Evolutionary conservation across 768 basidiomycete genomes (phyloP).

Genomic region (Daedaleopsis nitida): DNA sequence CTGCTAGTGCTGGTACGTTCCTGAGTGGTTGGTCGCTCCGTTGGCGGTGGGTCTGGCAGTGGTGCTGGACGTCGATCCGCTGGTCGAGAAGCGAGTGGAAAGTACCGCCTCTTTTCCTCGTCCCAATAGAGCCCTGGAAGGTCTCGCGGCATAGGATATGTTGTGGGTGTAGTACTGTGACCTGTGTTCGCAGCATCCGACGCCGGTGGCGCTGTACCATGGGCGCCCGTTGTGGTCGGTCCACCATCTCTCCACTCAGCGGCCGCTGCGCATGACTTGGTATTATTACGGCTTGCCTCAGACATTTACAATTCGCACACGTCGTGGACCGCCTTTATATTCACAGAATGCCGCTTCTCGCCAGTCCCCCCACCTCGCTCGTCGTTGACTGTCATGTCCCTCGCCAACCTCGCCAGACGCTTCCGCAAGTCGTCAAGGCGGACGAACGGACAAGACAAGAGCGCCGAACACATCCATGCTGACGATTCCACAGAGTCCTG

Average conservation of each 20-base stretch:
- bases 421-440: background rate
- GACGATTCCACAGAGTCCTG: background rate
- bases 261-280: too few relatives aligned
- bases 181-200: too few relatives aligned
- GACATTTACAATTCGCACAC: too few relatives aligned
- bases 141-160: constrained; percentile 23
- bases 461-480: background rate
- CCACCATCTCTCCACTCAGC: too few relatives aligned
- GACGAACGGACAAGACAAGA: background rate
- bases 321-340: too few relatives aligned
- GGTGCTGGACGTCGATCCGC: background rate
- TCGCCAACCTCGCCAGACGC: background rate
- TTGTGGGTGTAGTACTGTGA: too few relatives aligned
- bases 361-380: too few relatives aligned
- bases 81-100: constrained; percentile 28
- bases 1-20: background rate
- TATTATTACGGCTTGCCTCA: too few relatives aligned
- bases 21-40: background rate
- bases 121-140: constrained; percentile 39
- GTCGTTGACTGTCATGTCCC: background rate
- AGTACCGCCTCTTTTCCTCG: constrained; percentile 31
- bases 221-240: too few relatives aligned
- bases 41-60: too few relatives aligned
- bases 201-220: too few relatives aligned
- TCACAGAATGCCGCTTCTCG: too few relatives aligned